Evolutionary conservation across 345 rosid species (phyloP), one percentile per base, ranked within the genome.

Genomic region (Linum trigynum): DNA sequence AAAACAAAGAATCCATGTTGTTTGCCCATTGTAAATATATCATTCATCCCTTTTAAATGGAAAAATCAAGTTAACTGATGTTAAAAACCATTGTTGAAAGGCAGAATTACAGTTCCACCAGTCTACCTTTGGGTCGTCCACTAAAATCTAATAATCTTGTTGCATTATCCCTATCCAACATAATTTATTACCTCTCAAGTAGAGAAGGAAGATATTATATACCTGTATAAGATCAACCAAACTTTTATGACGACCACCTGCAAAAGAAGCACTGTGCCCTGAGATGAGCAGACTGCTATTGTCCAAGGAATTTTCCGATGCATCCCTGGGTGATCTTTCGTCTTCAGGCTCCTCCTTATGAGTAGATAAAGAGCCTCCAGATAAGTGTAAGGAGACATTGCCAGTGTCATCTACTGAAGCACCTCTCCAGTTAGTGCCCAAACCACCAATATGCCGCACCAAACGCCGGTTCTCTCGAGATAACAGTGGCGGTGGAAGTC

Each of bases 201-300:
- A 60, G 37, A 14, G 55, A 8, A 55, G 40, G 37, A 14, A 15
- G 50, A 58, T 35, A 57, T 60, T 55, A 14, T 7, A 51, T 81
- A 92, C 98, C 91, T 92, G 97, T 76, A 92, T 86, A 56, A 89
- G 76, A 80, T 87, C 95, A 67, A 91, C 96, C 57, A 92, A 78
- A 81, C 91, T 89, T 78, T 89, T 92, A 79, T 82, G 95, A 12
- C 85, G 83, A 57, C 80, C 87, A 16, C 77, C 64, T 61, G 82
- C 77, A 56, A 84, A 74, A 80, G 69, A 71, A 40, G 63, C 50
- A 55, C 69, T 69, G 42, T 78, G 82, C 63, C 76, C 82, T 1
- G 72, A 69, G 65, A 74, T 64, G 3, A 65, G n/a, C 38, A 62
- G 70, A 35, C 50, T 36, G 38, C 67, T 57, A 58, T 65, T 48